Evolutionary conservation across 495 filamentous ascomycete genomes (phyloP), one percentile per base, ranked within the genome.

Genomic region (Talaromyces proteolyticus): DNA sequence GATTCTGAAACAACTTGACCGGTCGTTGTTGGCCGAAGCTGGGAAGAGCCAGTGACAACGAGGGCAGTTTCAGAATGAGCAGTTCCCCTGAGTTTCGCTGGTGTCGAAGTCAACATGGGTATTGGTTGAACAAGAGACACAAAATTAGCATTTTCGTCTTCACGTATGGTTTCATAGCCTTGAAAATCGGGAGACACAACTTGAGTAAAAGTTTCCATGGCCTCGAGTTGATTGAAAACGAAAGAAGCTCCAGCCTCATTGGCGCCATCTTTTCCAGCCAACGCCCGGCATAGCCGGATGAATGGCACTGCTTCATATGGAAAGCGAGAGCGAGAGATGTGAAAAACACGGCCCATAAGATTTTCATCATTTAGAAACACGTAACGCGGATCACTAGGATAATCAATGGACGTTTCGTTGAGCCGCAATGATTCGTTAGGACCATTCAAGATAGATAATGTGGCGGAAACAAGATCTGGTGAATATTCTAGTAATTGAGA

Each of bases 281-380:
- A 52, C 17, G 80, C 79, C 42, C 77, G 76, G 47, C 76, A 80
- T 37, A 90, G 61, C 46, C 78, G 78, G 46, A 95, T 55, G 53
- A 96, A 88, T 3, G 93, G 89, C n/a, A 81, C 59, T 19, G 84
- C 81, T 65, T 98, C 93, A 63, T 87, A 89, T 1, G 93, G 93
- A 64, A 89, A 97, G 40, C 92, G 82, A 47, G 76, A 77, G 18
- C 80, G 76, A 2, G 93, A 80, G 50, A 77, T 69, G 18, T 69
- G 63, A 29, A 90, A 76, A 47, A 88, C 74, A 20, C 60, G 64
- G 17, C 69, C 66, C 57, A 83, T 73, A 10, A 90, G 61, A 3
- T 68, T 45, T 7, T 72, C 59, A 49, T 88, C 79, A 12, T 73
- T 69, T 20, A 81, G 61, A 53, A 85, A 84, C 10, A 68, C 53